Evolutionary conservation across 2,329 filamentous ascomycete genomes (phyloP).

Genomic region (Lojkania enalia): DNA sequence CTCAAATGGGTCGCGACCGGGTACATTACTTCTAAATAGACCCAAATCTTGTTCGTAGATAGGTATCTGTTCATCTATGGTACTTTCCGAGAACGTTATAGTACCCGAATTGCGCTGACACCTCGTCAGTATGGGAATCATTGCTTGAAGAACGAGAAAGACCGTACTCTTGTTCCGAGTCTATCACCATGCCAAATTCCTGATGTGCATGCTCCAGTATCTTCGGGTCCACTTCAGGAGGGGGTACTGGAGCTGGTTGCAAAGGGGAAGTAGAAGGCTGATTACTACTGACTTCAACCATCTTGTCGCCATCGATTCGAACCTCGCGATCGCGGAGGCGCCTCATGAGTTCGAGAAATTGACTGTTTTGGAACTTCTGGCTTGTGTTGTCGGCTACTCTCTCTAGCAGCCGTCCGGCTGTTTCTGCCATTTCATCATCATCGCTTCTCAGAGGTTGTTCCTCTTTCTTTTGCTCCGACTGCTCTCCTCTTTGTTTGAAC

Average conservation of each 20-base stretch:
- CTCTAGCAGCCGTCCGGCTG: conserved; percentile 70
- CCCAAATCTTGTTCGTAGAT: conserved; percentile 36
- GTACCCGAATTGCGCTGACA: conserved; percentile 32
- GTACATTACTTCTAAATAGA: conserved; percentile 24
- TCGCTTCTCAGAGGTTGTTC: conserved; percentile 44
- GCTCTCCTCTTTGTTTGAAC: conserved; percentile 21
- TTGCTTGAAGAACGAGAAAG: conserved; percentile 13
- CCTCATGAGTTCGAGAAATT: conserved; percentile 77
- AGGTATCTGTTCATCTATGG: conserved; percentile 29
- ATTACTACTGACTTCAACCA: conserved; percentile 56
- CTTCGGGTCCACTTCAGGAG: conserved; percentile 29
- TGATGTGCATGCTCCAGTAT: conserved; percentile 35
- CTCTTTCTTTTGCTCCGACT: conserved; percentile 36
- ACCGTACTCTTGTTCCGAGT: conserved; percentile 21
- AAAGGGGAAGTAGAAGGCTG: conserved; percentile 14
- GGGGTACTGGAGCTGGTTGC: conserved; percentile 1
- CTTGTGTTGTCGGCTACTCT: conserved; percentile 69
- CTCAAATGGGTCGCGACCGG: conserved; percentile 16
- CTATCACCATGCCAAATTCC: conserved; percentile 36
- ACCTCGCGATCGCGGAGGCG: conserved; percentile 73
- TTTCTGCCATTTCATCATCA: conserved; percentile 70
- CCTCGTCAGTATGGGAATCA: conserved; percentile 32
- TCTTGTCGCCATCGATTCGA: conserved; percentile 69
- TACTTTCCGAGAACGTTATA: conserved; percentile 28
- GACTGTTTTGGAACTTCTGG: conserved; percentile 76